phyloP scores from a whole-genome alignment of 2,329 filamentous ascomycete genomes.

The Nemania sp. region DNA sequence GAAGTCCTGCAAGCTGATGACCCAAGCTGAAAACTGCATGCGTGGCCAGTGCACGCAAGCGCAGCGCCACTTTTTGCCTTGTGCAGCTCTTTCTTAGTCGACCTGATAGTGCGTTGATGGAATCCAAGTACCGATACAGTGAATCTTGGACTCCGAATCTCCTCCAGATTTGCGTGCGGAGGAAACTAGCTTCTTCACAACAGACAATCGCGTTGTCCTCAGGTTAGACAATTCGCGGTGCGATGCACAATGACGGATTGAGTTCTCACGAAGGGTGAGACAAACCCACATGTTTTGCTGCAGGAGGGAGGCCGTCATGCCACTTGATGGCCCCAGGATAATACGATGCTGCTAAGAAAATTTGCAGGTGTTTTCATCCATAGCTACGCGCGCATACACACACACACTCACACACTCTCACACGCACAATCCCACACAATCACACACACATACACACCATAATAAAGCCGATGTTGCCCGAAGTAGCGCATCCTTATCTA shows the following conservation, averaged over 20 bases:
- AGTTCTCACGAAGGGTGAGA: background rate
- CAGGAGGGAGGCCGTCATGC: background rate
- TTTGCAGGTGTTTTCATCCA: no score
- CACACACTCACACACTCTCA: no score
- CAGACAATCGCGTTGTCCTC: slow-evolving; percentile 3
- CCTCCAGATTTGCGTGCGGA: no score
- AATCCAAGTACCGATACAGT: slow-evolving; percentile 23
- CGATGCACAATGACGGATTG: slow-evolving; percentile 2
- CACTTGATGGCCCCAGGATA: slow-evolving; percentile 16
- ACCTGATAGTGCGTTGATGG: background rate
- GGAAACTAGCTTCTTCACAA: slow-evolving; percentile 3
- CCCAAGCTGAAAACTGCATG: slow-evolving; percentile 40
- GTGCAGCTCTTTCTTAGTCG: slow-evolving; percentile 8
- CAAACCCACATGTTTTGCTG: slow-evolving; percentile 4
- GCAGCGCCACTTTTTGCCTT: slow-evolving; percentile 31
- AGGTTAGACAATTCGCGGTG: background rate
- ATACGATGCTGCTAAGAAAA: background rate
- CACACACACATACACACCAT: no score
- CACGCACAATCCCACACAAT: no score
- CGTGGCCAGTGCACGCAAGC: slow-evolving; percentile 34
- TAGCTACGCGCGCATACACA: no score
- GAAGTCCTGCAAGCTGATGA: slow-evolving; percentile 32
- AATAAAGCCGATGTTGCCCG: slow-evolving; percentile 28
- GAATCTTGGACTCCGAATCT: no score
- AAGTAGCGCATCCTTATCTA: slow-evolving; percentile 2